Conservation (phyloP, 768 basidiomycete genomes). For the Mycena rosella region DNA sequence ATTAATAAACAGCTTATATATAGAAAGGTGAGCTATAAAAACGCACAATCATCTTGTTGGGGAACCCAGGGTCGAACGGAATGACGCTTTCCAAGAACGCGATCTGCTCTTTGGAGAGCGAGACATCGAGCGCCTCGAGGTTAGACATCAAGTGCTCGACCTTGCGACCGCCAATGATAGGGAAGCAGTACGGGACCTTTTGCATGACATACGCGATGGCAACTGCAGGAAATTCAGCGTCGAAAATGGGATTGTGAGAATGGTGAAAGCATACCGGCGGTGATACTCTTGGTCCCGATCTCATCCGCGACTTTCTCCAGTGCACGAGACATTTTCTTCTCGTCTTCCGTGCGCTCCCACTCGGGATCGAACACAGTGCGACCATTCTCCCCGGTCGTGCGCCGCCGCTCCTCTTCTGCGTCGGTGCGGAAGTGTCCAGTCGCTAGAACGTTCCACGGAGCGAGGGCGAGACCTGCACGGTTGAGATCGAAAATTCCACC, state of each 20-base stretch:
- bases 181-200: constrained; percentile 44
- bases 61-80: constrained; percentile 64
- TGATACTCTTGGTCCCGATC: constrained; percentile 50
- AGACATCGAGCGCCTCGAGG: constrained; percentile 50
- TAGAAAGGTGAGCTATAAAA: background rate
- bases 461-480: constrained; percentile 45
- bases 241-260: background rate
- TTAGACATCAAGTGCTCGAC: constrained; percentile 9
- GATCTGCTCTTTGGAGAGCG: constrained; percentile 60
- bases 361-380: constrained; percentile 39
- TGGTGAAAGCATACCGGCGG: constrained; percentile 9
- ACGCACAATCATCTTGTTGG: constrained; percentile 49
- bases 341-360: constrained; percentile 53
- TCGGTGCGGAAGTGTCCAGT: constrained; percentile 45
- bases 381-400: constrained; percentile 52
- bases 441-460: constrained; percentile 53
- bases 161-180: constrained; percentile 18
- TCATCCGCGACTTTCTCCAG: constrained; percentile 56
- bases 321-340: constrained; percentile 48
- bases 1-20: background rate
- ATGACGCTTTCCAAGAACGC: constrained; percentile 56
- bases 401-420: constrained; percentile 44
- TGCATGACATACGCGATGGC: constrained; percentile 69
- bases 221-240: constrained; percentile 42
- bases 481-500: background rate